Base-by-base conservation (phyloP, 1,284 basidiomycete genomes). In the Dichomitus squalens region DNA sequence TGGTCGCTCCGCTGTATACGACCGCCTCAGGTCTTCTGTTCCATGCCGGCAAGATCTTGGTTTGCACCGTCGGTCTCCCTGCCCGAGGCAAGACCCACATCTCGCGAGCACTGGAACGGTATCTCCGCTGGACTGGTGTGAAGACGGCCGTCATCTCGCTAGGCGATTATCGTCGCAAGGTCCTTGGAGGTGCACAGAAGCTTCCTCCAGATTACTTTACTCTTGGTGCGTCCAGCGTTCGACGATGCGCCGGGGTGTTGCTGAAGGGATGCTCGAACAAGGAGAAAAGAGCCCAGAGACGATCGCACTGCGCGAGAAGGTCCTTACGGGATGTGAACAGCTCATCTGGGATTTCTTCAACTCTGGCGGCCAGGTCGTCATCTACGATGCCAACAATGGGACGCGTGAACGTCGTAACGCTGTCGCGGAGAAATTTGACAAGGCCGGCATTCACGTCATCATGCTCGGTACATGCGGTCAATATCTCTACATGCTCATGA, bases 351-450 rank as follows among this genome's bases (percentile, higher is more conserved):
- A 95, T 59, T 97, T 92, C 74, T 99, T 97, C 76, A 82, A 86
- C 62, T 78, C 79, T 1, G 88, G 92, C 11, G 96, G 96, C 0
- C 96, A 99, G 72, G 96, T 99, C 16, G 94, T 96, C 33, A 96
- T 99, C 60, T 99, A 98, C 76, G 97, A 99, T 71, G 97, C 97
- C n/a, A 99, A 99, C 72, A 98, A 99, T 68, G 94, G 95, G 1
- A 88, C 86, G 9, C 79, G 81, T 46, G 81, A 79, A 41, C 81
- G 83, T 35, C 79, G 97, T 50, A 84, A 88, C 61, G 79, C 77
- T 16, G 75, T 97, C 35, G 87, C 90, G 2, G 87, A 95, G 73
- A 93, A 87, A 75, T 98, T 97, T 68, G 87, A 90, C 72, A 83
- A 86, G 66, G 80, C 76, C 48, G 90, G 91, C 14, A 87, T 96